Evolutionary conservation across 805 yeast genomes (phyloP).

Genomic region (Ogataea nonfermentans): DNA sequence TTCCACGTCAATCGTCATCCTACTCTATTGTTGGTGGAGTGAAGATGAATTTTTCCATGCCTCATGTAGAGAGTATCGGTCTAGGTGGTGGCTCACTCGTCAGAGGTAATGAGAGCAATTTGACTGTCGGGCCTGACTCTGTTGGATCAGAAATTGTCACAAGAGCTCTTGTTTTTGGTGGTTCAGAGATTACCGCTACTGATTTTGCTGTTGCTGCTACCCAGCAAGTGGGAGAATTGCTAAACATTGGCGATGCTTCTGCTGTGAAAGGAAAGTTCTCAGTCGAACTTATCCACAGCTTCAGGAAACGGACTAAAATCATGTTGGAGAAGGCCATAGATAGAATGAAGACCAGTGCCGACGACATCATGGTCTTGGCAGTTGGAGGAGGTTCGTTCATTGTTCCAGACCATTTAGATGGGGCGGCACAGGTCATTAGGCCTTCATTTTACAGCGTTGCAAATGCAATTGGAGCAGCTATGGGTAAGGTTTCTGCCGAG

Average conservation of each 20-base stretch:
- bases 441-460: slow-evolving; percentile 45
- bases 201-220: slow-evolving; percentile 40
- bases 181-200: slow-evolving; percentile 40
- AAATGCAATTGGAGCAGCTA: slow-evolving; percentile 51
- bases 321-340: slow-evolving; percentile 43
- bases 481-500: slow-evolving; percentile 43
- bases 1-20: slow-evolving; percentile 46
- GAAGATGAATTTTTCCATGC: slow-evolving; percentile 49
- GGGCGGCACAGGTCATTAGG: slow-evolving; percentile 41
- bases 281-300: slow-evolving; percentile 2
- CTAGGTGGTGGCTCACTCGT: slow-evolving; percentile 51
- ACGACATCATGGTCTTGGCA: slow-evolving; percentile 39
- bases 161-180: slow-evolving; percentile 42
- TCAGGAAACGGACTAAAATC: slow-evolving; percentile 15
- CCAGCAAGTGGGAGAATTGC: slow-evolving; percentile 29
- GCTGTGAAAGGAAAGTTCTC: slow-evolving; percentile 12
- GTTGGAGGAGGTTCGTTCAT: slow-evolving; percentile 54
- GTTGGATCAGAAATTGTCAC: slow-evolving; percentile 42
- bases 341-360: slow-evolving; percentile 44
- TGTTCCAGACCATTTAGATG: slow-evolving; percentile 36
- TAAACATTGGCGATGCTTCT: slow-evolving; percentile 29
- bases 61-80: slow-evolving; percentile 48
- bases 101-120: slow-evolving; percentile 20
- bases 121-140: slow-evolving; percentile 48
- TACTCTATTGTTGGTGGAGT: slow-evolving; percentile 47